phyloP scores from a whole-genome alignment of 108 stramenopile species.

The Cyclotella cryptica region DNA sequence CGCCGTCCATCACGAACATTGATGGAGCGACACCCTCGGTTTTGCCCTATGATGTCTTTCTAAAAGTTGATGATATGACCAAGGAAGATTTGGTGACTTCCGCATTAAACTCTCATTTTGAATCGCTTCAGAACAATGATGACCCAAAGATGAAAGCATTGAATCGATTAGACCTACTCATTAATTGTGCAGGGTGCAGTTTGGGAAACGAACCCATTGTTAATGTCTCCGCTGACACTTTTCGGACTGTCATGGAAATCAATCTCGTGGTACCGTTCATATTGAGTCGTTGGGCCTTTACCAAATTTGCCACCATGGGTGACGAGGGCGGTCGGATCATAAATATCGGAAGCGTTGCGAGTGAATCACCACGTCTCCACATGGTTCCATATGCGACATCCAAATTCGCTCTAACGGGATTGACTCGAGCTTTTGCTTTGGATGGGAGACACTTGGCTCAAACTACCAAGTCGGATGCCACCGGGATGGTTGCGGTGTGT shows the following conservation, averaged over 20 bases:
- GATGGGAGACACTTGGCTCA: slow-evolving; percentile 37
- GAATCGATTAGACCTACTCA: slow-evolving; percentile 41
- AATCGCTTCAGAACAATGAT: slow-evolving; percentile 28
- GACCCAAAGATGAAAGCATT: slow-evolving; percentile 24
- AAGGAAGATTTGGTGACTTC: slow-evolving; percentile 33
- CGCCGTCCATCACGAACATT: slow-evolving; percentile 19
- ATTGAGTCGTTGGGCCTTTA: slow-evolving; percentile 39
- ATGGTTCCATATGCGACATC: slow-evolving; percentile 47
- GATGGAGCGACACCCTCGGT: not conserved
- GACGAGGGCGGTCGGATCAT: slow-evolving; percentile 34
- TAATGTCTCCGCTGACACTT: slow-evolving; percentile 35
- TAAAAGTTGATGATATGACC: slow-evolving; percentile 28
- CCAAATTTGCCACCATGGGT: slow-evolving; percentile 24
- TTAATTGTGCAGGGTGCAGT: slow-evolving; percentile 50
- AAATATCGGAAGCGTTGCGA: slow-evolving; percentile 51
- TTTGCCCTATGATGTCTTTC: slow-evolving; percentile 35
- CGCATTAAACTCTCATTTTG: slow-evolving; percentile 40
- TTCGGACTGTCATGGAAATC: slow-evolving; percentile 40
- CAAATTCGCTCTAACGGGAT: slow-evolving; percentile 45
- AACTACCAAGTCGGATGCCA: slow-evolving; percentile 37
- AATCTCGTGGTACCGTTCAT: slow-evolving; percentile 46
- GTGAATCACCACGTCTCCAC: slow-evolving; percentile 45
- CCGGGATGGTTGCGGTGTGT: slow-evolving; percentile 41
- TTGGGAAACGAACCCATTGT: slow-evolving; percentile 45
- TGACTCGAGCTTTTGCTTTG: slow-evolving; percentile 38